Evolutionary conservation across 768 basidiomycete genomes (phyloP).

Genomic region (Exsudoporus frostii): DNA sequence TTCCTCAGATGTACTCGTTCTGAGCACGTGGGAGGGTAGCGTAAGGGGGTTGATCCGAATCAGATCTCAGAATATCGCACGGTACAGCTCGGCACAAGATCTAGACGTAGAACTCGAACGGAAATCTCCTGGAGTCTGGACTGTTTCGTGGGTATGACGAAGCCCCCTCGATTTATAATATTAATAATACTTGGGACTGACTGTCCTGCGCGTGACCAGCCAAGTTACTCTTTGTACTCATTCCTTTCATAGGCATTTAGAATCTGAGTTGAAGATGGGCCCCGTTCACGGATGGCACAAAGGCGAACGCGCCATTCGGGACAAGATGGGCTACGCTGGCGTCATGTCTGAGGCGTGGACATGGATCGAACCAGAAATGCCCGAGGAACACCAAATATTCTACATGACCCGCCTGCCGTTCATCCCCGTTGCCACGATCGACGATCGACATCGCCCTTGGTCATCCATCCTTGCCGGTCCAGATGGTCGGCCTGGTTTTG

Average conservation of each 20-base stretch:
- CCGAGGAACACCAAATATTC: constrained; percentile 48
- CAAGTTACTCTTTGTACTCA: not conserved
- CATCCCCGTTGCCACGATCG: constrained; percentile 55
- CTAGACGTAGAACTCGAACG: no score
- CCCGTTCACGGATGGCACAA: constrained; percentile 37
- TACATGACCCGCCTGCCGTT: constrained; percentile 50
- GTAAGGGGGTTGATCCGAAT: no score
- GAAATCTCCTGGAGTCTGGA: no score
- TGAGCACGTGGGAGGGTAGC: no score
- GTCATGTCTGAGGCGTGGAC: constrained; percentile 38
- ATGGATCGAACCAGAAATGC: constrained; percentile 44
- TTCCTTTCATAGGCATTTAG: not conserved
- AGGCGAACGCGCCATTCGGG: constrained; percentile 52
- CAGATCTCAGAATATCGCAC: no score
- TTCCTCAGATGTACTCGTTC: no score
- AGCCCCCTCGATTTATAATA: no score
- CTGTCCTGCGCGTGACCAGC: no score
- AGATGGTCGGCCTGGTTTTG: constrained; percentile 46
- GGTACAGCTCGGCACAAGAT: no score
- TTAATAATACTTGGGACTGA: no score
- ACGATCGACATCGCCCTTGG: constrained; percentile 53
- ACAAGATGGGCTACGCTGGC: constrained; percentile 41
- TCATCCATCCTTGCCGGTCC: constrained; percentile 48
- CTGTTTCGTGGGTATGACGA: no score
- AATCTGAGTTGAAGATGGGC: constrained; percentile 16